Conservation (phyloP, 257 asterid species). For the Forsythia suspensa region DNA sequence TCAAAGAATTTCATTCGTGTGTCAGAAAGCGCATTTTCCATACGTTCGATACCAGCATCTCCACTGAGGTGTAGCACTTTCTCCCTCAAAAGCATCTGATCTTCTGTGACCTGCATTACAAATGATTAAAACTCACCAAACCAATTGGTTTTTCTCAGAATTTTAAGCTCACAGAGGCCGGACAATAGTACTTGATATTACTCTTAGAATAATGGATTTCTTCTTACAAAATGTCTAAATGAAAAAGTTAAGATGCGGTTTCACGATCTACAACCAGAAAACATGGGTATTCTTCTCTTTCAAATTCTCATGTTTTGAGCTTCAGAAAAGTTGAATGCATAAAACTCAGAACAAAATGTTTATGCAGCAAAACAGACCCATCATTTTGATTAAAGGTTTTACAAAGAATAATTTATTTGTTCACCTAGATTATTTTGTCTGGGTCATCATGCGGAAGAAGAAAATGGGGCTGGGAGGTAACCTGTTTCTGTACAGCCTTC, state of each 20-base stretch:
- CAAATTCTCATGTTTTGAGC: neutral
- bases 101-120: conserved; percentile 63
- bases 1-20: conserved; percentile 55
- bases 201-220: neutral
- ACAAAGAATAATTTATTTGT: neutral
- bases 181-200: too few relatives aligned
- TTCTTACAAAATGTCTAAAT: neutral
- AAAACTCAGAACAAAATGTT: conserved; percentile 3
- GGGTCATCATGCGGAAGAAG: neutral
- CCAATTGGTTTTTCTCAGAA: neutral
- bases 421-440: neutral
- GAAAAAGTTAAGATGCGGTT: neutral
- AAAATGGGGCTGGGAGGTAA: conserved; percentile 22
- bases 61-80: conserved; percentile 84
- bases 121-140: neutral
- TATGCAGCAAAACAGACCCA: neutral
- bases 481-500: conserved; percentile 92
- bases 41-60: conserved; percentile 77
- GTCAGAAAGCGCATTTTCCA: conserved; percentile 71
- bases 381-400: neutral
- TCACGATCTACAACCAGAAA: too few relatives aligned
- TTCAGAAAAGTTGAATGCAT: neutral
- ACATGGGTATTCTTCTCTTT: neutral
- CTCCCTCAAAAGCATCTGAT: conserved; percentile 78
- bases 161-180: neutral